phyloP scores from a whole-genome alignment of 169 alveolate genomes.

The Cystoisospora suis region DNA sequence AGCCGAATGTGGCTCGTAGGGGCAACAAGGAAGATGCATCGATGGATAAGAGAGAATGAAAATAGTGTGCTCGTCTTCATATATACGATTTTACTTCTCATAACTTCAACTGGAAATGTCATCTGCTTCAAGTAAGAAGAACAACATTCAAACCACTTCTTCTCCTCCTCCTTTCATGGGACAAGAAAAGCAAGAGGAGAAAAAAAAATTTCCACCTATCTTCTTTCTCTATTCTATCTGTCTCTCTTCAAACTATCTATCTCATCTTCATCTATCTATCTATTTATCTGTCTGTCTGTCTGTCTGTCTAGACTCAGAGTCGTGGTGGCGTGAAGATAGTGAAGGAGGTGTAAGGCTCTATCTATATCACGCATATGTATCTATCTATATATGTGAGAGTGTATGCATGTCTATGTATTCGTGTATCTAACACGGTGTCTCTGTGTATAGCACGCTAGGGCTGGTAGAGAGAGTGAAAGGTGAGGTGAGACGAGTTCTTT shows the following conservation, averaged over 20 bases:
- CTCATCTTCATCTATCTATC: not conserved
- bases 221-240: not conserved
- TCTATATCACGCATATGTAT: not conserved
- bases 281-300: not conserved
- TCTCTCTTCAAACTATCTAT: not conserved
- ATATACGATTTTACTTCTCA: not conserved
- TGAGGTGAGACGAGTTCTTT: too few relatives aligned
- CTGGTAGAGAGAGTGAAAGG: too few relatives aligned
- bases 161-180: not conserved
- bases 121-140: slow-evolving; percentile 7
- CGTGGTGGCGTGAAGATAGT: not conserved
- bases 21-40: too few relatives aligned
- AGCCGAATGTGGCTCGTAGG: not conserved
- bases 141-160: too few relatives aligned
- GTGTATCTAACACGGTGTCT: not conserved
- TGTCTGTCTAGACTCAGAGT: not conserved
- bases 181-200: not conserved
- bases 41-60: not conserved
- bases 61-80: not conserved
- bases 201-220: not conserved
- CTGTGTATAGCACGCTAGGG: too few relatives aligned
- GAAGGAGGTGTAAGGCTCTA: not conserved
- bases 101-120: not conserved
- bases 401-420: not conserved
- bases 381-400: not conserved